These are phyloP conservation scores for Oldenlandia corymbosa DNA, from an alignment of 257 asterid genomes.

Conservation along the genomic window DNA sequence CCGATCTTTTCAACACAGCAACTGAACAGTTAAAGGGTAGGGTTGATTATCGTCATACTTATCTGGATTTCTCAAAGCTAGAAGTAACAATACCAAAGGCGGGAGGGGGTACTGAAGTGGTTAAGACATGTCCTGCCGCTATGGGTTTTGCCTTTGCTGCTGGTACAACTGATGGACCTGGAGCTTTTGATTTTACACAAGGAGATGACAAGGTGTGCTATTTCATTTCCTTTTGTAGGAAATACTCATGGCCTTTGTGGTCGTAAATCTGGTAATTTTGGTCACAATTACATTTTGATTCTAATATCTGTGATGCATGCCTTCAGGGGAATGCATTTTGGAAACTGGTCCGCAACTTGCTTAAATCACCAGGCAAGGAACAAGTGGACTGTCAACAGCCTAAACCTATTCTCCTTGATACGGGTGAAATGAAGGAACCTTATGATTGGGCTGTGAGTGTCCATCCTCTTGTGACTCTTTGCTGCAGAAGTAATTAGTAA, in stretches of 20 bases:
- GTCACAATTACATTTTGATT: no score
- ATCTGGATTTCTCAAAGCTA: slow-evolving; percentile 69
- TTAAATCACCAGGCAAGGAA: slow-evolving; percentile 64
- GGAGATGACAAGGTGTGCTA: slow-evolving; percentile 73
- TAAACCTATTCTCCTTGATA: slow-evolving; percentile 93
- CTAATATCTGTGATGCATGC: not conserved
- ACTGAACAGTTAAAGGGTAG: slow-evolving; percentile 70
- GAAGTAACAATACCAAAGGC: slow-evolving; percentile 59
- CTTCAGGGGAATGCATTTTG: slow-evolving; percentile 90
- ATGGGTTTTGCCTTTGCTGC: slow-evolving; percentile 99
- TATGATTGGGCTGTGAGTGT: slow-evolving; percentile 97
- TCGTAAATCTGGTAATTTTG: not conserved
- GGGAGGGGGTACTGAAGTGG: slow-evolving; percentile 50
- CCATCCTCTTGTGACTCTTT: slow-evolving; percentile 15
- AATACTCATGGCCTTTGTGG: not conserved
- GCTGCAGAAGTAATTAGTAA: not conserved
- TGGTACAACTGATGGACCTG: slow-evolving; percentile 99
- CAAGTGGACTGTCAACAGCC: slow-evolving; percentile 83
- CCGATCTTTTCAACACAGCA: slow-evolving; percentile 65
- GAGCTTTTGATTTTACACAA: slow-evolving; percentile 97
- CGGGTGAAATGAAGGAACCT: slow-evolving; percentile 94
- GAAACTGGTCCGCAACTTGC: slow-evolving; percentile 80
- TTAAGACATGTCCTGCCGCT: slow-evolving; percentile 94
- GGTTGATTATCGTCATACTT: slow-evolving; percentile 77
- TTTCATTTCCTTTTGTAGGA: slow-evolving; percentile 7